Base-by-base conservation (phyloP, 192 early-diverging fungal species). In the Podila clonocystis region DNA sequence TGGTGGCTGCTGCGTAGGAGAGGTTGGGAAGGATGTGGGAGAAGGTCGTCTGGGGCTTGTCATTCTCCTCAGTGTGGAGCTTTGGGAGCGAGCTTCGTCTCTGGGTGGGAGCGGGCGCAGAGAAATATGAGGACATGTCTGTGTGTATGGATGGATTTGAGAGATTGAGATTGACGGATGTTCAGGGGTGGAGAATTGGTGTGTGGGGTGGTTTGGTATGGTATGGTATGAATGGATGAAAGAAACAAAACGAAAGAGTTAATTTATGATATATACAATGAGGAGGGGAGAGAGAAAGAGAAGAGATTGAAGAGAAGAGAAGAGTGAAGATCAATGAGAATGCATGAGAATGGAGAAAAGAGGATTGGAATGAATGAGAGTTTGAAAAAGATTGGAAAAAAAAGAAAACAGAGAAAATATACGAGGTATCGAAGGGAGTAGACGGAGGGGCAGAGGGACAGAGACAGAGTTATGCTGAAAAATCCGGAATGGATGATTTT, bases 71-170 rank as follows among this genome's bases (percentile, higher is more conserved):
- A 59, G 71, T 58, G 62, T 70, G 68, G 36, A 80, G 62, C n/a
- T 62, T 24, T 38, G 77, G 77, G 19, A 80, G 77, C 9, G 77
- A 80, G 55, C 30, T 73, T 57, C 77, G 72, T 61, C 77, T 63
- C 62, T 80, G 77, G 30, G 64, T 17, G 4, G 70, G 20, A 11
- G 76, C 45, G 34, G 52, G 58, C 50, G 76, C 50, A 26, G 76
- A 65, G 71, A 80, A 80, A 67, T 80, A 80, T 72, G 77, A 80
- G 52, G 77, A 67, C 77, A 80, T 80, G 61, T 60, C 30, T 31
- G 33, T 45, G 34, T 38, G 24, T 62, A n/a, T 62, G 24, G 19
- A 29, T 58, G 26, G 38, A 50, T 45, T 52, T 33, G 58, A 20
- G 58, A 20, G 52, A 41, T 38, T 38, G 38, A 61, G 20, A 30